phyloP scores from a whole-genome alignment of 305 asterid species.

The Plantago coronopus region DNA sequence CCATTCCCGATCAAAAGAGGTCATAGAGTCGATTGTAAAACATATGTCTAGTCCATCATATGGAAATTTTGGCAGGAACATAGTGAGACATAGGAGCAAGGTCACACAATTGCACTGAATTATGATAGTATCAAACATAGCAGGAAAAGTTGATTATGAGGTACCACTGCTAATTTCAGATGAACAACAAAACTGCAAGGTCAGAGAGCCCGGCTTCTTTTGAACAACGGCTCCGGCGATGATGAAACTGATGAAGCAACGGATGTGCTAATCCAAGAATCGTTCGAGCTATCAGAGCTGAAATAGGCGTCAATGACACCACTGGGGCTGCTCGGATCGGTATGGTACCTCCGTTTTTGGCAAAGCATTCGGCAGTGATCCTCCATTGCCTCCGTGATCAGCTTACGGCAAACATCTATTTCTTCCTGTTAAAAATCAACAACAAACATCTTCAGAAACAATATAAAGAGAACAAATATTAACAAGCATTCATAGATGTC shows the following conservation, averaged over 20 bases:
- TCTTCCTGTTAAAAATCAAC: conserved; percentile 45
- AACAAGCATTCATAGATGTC: background rate
- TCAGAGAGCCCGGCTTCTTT: conserved; percentile 61
- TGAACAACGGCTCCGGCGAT: conserved; percentile 55
- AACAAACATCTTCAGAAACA: background rate
- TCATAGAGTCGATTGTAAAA: conserved; percentile 36
- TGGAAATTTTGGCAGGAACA: conserved; percentile 41
- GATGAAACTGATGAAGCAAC: conserved; percentile 36
- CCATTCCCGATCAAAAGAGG: conserved; percentile 52
- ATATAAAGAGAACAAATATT: background rate
- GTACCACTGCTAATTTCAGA: conserved; percentile 47
- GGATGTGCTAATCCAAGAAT: conserved; percentile 50
- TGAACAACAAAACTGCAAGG: conserved; percentile 30
- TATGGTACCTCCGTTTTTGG: conserved; percentile 53
- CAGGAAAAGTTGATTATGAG: conserved; percentile 34
- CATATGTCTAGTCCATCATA: conserved; percentile 39
- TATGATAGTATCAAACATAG: conserved; percentile 35
- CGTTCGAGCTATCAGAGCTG: conserved; percentile 76
- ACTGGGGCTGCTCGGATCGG: conserved; percentile 65
- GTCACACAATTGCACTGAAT: conserved; percentile 41
- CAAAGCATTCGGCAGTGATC: conserved; percentile 28
- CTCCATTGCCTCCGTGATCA: conserved; percentile 43
- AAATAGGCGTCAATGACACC: conserved; percentile 85
- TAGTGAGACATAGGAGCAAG: conserved; percentile 32
- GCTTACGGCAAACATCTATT: conserved; percentile 48